A percentile compares a stretch with the other conserved stretches of the same genome.
phyloP scores from a whole-genome alignment of 1,139 yeast species.

The Meyerozyma carpophila region DNA sequence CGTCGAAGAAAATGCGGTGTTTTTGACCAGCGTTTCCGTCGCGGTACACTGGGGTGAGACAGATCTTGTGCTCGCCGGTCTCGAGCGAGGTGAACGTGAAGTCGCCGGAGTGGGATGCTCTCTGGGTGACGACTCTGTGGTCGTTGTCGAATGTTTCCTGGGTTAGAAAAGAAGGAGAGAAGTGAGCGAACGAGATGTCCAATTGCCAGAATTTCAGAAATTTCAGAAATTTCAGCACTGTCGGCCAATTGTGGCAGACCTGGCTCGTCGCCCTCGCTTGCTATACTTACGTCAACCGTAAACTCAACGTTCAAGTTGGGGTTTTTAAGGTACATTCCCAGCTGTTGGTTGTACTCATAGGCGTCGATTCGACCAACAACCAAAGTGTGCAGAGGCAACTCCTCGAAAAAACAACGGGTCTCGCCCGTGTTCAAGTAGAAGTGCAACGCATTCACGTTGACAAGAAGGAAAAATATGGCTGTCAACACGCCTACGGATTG shows the following conservation, averaged over 20 bases:
- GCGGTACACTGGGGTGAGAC: conserved; percentile 38
- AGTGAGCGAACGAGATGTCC: neutral
- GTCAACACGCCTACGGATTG: neutral
- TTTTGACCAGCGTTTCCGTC: conserved; percentile 29
- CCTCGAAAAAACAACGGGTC: conserved; percentile 43
- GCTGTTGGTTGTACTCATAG: conserved; percentile 27
- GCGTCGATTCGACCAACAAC: conserved; percentile 44
- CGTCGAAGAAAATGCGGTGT: conserved; percentile 42
- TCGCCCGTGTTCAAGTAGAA: conserved; percentile 43
- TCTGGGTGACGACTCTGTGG: conserved; percentile 39
- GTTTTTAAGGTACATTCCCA: conserved; percentile 26
- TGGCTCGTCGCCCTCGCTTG: too few relatives aligned
- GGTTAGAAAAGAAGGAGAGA: conserved; percentile 9
- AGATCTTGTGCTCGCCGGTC: conserved; percentile 45
- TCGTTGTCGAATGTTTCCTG: conserved; percentile 46
- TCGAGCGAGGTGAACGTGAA: conserved; percentile 38
- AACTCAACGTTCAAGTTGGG: conserved; percentile 31
- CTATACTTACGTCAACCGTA: conserved; percentile 31
- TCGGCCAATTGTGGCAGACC: neutral
- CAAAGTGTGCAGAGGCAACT: conserved; percentile 36
- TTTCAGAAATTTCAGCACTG: neutral
- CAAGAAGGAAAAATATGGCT: neutral
- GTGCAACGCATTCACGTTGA: conserved; percentile 28
- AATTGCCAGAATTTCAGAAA: too few relatives aligned
- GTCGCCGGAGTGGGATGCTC: conserved; percentile 34